Percentiles rank a stretch among this genome's conserved stretches.
phyloP scores from a whole-genome alignment of 495 filamentous ascomycete species.

The Elasticomyces elasticus region DNA sequence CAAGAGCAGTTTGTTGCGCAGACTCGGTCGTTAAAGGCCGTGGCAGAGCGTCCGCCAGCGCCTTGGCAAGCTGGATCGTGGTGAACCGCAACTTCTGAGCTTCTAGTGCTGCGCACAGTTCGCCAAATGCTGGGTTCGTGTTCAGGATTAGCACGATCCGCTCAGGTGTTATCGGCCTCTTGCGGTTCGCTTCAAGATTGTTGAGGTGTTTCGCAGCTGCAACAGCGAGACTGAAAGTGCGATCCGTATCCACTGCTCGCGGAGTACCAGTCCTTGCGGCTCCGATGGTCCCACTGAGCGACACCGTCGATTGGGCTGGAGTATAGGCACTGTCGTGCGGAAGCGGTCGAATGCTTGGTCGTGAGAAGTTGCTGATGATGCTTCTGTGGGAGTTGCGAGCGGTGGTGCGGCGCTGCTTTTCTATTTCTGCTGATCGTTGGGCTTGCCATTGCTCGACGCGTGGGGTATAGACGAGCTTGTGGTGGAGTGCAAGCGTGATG shows the following conservation, averaged over 20 bases:
- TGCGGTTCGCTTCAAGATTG: not conserved
- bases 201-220: constrained; percentile 4
- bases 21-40: not conserved
- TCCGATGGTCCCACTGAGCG: not conserved
- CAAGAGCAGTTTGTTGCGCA: not conserved
- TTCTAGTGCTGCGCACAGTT: constrained; percentile 3
- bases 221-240: not conserved
- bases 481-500: not conserved
- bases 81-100: not conserved
- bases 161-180: not conserved
- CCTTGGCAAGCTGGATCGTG: constrained; percentile 1
- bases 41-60: constrained; percentile 5
- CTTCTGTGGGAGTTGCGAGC: not conserved
- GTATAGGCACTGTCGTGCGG: not conserved
- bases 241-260: not conserved
- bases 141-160: not conserved
- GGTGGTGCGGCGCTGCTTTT: not conserved
- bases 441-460: constrained; percentile 2
- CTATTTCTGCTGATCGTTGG: not conserved
- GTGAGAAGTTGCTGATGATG: not conserved
- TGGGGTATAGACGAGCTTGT: not conserved
- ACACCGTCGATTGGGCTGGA: not conserved
- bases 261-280: not conserved
- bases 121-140: constrained; percentile 1
- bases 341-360: not conserved